Percentiles rank a stretch among this genome's conserved stretches.
Evolutionary conservation across 768 basidiomycete genomes (phyloP).

Genomic region (Lentinula edodes): DNA sequence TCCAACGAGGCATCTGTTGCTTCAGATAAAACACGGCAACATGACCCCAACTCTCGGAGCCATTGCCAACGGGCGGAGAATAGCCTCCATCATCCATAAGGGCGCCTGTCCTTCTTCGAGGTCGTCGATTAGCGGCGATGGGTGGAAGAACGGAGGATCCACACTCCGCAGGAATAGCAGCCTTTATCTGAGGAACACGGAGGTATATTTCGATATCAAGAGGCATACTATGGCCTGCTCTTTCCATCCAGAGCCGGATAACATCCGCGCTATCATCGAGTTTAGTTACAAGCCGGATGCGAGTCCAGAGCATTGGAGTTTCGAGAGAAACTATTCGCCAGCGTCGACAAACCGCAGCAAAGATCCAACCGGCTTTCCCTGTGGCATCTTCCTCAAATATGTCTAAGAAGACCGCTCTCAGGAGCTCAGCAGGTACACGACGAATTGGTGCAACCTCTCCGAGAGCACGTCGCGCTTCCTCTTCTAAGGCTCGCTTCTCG

Average conservation of each 20-base stretch:
- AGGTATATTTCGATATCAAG: conserved; percentile 80
- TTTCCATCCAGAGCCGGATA: conserved; percentile 78
- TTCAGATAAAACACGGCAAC: conserved; percentile 76
- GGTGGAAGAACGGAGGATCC: conserved; percentile 31
- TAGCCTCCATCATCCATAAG: neutral
- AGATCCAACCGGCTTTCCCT: conserved; percentile 63
- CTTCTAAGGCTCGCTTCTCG: conserved; percentile 44
- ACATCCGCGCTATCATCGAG: conserved; percentile 71
- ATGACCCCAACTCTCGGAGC: conserved; percentile 62
- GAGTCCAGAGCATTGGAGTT: conserved; percentile 62
- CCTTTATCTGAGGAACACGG: conserved; percentile 30
- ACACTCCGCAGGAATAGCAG: conserved; percentile 27
- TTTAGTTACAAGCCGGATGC: conserved; percentile 73
- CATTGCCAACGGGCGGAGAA: neutral
- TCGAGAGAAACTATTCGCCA: conserved; percentile 64
- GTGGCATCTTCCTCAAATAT: conserved; percentile 68
- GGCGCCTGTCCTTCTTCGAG: neutral
- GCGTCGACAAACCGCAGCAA: conserved; percentile 59
- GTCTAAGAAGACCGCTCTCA: conserved; percentile 66
- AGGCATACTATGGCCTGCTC: conserved; percentile 63
- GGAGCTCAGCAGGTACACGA: conserved; percentile 65
- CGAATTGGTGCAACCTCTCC: conserved; percentile 58
- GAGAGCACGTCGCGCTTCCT: conserved; percentile 30
- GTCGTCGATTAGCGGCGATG: conserved; percentile 10
- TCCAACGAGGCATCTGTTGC: conserved; percentile 79